Evolutionary conservation across 768 basidiomycete species (phyloP).

Genomic region (Hericium alpestre): DNA sequence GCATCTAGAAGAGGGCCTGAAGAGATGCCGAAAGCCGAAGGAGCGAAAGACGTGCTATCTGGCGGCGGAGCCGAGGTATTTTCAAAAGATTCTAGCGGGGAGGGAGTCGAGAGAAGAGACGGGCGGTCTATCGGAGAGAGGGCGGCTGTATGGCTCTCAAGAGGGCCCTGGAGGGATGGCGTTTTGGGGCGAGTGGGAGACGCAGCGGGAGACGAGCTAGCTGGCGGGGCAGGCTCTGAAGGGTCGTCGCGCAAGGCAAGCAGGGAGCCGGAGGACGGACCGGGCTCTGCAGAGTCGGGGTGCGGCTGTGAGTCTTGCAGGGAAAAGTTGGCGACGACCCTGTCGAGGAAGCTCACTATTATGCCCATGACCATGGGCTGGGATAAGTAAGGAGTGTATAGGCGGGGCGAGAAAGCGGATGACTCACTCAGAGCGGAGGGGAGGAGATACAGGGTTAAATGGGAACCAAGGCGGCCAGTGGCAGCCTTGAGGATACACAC

Average conservation of each 20-base stretch:
- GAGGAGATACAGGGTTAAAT: constrained; percentile 1
- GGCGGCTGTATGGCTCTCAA: constrained; percentile 2
- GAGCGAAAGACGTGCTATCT: too few relatives aligned
- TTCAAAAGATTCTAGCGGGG: neutral
- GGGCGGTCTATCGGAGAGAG: constrained; percentile 10
- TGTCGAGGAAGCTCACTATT: constrained; percentile 2
- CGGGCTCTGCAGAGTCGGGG: too few relatives aligned
- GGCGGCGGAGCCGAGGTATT: too few relatives aligned
- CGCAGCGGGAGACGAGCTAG: neutral
- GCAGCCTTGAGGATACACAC: too few relatives aligned
- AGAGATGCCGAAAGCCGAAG: neutral
- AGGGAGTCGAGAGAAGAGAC: neutral
- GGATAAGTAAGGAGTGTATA: too few relatives aligned
- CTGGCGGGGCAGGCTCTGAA: neutral
- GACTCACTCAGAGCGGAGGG: neutral
- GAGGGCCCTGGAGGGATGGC: neutral
- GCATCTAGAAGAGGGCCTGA: neutral
- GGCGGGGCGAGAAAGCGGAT: too few relatives aligned
- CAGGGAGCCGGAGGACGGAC: constrained; percentile 8
- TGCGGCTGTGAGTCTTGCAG: constrained; percentile 2
- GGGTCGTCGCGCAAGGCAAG: constrained; percentile 7
- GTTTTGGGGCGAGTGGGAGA: neutral
- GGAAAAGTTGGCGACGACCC: constrained; percentile 3
- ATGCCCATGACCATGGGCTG: neutral
- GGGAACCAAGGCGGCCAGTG: neutral